A percentile compares a stretch with the other conserved stretches of the same genome.
These are phyloP conservation scores for Tilletia setariae DNA, from an alignment of 1,284 basidiomycete genomes.

Conservation along the genomic window DNA sequence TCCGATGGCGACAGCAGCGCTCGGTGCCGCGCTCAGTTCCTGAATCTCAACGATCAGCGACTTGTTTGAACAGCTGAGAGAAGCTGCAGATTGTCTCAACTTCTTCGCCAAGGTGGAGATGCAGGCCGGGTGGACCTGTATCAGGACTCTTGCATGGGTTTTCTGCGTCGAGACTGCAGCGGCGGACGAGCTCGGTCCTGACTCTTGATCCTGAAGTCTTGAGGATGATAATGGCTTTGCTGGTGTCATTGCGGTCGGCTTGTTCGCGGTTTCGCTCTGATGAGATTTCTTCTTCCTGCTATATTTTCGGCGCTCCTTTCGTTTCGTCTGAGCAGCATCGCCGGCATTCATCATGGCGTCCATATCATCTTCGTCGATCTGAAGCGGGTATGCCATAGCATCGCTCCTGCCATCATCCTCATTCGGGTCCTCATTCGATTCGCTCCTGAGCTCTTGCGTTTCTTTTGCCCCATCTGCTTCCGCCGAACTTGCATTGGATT, in stretches of 20 bases:
- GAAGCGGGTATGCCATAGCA: no score
- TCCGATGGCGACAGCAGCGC: conserved; percentile 1
- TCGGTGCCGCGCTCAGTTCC: not conserved
- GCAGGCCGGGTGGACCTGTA: conserved; percentile 4
- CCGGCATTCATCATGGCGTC: conserved; percentile 13
- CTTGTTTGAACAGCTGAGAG: not conserved
- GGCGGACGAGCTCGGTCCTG: not conserved
- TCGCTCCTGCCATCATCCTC: no score
- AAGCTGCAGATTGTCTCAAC: not conserved
- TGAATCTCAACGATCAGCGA: not conserved
- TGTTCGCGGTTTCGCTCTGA: no score
- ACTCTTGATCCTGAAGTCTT: no score
- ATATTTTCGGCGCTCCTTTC: no score
- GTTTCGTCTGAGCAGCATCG: no score
- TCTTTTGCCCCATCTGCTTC: not conserved
- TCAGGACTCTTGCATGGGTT: not conserved
- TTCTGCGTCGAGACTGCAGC: not conserved
- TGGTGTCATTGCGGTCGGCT: no score
- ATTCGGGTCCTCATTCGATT: no score
- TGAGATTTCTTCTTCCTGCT: no score
- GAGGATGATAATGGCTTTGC: no score
- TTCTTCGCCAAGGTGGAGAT: not conserved
- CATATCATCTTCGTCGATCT: not conserved
- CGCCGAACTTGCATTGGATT: not conserved
- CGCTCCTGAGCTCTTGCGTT: no score